Percentiles rank a stretch among this genome's conserved stretches.
Conservation (phyloP, 2,329 filamentous ascomycete species). For the Neoscytalidium dimidiatum region DNA sequence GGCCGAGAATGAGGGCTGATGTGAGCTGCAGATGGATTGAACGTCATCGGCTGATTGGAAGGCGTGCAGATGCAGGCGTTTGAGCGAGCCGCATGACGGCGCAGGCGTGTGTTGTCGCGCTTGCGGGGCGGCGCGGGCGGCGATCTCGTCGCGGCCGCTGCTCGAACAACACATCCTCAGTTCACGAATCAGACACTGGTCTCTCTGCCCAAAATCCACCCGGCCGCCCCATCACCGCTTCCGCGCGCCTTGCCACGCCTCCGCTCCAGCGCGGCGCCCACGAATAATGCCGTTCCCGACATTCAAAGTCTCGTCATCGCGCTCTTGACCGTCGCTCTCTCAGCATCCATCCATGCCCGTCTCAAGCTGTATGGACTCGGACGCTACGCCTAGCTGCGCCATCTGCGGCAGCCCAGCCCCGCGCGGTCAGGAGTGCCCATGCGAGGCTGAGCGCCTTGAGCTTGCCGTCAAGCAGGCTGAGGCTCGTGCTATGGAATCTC, state of each 20-base stretch:
- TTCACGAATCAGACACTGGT: conserved; percentile 5
- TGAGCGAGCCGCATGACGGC: conserved; percentile 7
- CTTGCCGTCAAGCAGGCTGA: conserved; percentile 43
- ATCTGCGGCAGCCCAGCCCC: conserved; percentile 40
- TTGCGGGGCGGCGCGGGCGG: neutral
- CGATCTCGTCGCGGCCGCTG: conserved; percentile 1
- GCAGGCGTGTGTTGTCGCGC: neutral
- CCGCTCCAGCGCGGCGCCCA: neutral
- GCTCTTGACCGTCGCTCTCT: neutral
- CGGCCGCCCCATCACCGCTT: neutral
- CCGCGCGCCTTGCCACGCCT: neutral
- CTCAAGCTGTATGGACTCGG: conserved; percentile 27
- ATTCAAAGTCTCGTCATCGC: neutral
- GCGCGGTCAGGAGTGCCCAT: conserved; percentile 40
- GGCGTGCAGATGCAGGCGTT: neutral
- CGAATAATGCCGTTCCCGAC: neutral
- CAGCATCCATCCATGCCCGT: neutral
- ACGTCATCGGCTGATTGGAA: neutral
- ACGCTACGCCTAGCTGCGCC: conserved; percentile 42
- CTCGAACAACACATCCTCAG: conserved; percentile 11
- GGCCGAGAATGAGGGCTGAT: neutral
- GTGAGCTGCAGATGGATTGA: no score
- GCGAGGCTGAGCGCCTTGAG: conserved; percentile 41
- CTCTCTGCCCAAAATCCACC: neutral
- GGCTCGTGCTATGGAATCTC: conserved; percentile 38